Percentiles rank a stretch among this genome's conserved stretches.
These are phyloP conservation scores for Cryptococcus jaspeensis DNA, from an alignment of 1,284 basidiomycete genomes.

Conservation along the genomic window DNA sequence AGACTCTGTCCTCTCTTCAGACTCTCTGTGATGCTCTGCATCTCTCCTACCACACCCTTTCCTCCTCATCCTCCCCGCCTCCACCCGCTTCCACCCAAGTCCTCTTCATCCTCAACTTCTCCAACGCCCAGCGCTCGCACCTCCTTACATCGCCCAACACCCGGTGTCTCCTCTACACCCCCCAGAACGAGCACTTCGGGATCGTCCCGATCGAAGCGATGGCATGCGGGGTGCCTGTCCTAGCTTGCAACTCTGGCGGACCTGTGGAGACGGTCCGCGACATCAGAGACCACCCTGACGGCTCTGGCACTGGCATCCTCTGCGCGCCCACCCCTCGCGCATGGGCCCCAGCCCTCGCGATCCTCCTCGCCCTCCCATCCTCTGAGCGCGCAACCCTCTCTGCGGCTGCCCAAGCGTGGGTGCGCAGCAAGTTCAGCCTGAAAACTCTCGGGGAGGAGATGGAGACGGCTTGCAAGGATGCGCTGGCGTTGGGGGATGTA, in stretches of 20 bases:
- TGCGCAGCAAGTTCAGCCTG: slow-evolving; percentile 60
- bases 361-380: slow-evolving; percentile 60
- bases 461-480: slow-evolving; percentile 60
- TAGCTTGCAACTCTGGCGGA: slow-evolving; percentile 86
- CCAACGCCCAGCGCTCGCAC: slow-evolving; percentile 71
- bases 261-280: slow-evolving; percentile 85
- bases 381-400: slow-evolving; percentile 58
- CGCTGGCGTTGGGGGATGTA: slow-evolving; percentile 47
- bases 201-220: slow-evolving; percentile 96
- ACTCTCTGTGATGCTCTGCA: slow-evolving; percentile 56
- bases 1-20: slow-evolving; percentile 62
- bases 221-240: slow-evolving; percentile 83
- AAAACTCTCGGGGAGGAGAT: slow-evolving; percentile 67
- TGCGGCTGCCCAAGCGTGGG: slow-evolving; percentile 60
- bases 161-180: slow-evolving; percentile 82
- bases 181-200: slow-evolving; percentile 93
- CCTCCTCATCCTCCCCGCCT: slow-evolving; percentile 51
- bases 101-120: slow-evolving; percentile 83
- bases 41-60: slow-evolving; percentile 57
- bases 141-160: slow-evolving; percentile 67
- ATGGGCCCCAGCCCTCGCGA: slow-evolving; percentile 68
- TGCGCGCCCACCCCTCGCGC: slow-evolving; percentile 59
- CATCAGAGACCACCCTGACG: slow-evolving; percentile 21
- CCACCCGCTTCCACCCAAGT: slow-evolving; percentile 57
- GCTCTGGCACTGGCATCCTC: slow-evolving; percentile 64